Evolutionary conservation across 1,284 basidiomycete species (phyloP).

Genomic region (Cryptococcus sp.): DNA sequence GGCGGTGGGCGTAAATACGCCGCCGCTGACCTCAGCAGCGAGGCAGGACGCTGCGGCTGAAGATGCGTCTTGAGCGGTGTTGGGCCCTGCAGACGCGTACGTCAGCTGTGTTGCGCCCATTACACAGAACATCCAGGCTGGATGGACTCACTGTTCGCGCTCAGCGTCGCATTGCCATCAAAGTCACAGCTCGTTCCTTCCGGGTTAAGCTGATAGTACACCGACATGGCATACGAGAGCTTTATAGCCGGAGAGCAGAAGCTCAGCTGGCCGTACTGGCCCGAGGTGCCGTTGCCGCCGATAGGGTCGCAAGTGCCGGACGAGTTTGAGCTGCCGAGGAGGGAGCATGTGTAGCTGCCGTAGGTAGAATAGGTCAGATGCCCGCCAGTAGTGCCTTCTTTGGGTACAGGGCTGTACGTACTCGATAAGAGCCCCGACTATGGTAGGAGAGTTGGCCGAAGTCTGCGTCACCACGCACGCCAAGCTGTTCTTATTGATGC

Average conservation of each 20-base stretch:
- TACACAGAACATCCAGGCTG: background rate
- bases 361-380: background rate
- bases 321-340: conserved; percentile 62
- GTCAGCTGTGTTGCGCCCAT: background rate
- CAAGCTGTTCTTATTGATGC: conserved; percentile 61
- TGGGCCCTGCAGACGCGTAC: conserved; percentile 51
- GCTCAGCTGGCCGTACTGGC: conserved; percentile 70
- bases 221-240: conserved; percentile 76
- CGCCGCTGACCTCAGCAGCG: conserved; percentile 57
- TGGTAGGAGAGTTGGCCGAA: conserved; percentile 61
- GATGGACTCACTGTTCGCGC: conserved; percentile 39
- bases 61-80: conserved; percentile 57
- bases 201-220: conserved; percentile 69
- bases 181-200: conserved; percentile 61
- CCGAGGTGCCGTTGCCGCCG: conserved; percentile 66
- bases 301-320: conserved; percentile 63
- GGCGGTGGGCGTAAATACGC: conserved; percentile 58
- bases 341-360: conserved; percentile 60
- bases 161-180: conserved; percentile 75
- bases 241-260: conserved; percentile 67
- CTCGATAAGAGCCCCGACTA: conserved; percentile 64
- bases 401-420: conserved; percentile 18
- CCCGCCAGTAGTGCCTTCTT: background rate
- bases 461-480: conserved; percentile 67
- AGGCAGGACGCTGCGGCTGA: conserved; percentile 68